Base-by-base conservation (phyloP, 169 alveolate genomes). In the Cyclospora cayetanensis region DNA sequence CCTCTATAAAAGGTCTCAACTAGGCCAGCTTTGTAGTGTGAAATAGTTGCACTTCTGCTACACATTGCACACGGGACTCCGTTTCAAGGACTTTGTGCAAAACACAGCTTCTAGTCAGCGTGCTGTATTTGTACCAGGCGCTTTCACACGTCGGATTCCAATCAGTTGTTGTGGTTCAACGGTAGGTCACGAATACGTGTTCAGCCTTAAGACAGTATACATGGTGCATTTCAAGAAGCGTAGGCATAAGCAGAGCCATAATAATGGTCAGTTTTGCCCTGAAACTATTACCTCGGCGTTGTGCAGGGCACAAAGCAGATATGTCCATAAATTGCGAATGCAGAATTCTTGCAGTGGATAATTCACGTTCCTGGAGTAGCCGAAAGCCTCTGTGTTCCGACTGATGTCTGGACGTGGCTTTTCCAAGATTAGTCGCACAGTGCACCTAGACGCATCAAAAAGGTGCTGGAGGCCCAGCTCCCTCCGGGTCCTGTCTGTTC, bases 281-380 rank as follows among this genome's bases (percentile, higher is more conserved):
- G n/a, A n/a, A n/a, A 50, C 20, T 4, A 37, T n/a, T 9, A 5
- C 37, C 83, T 72, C 60, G 55, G 83, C 34, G 0, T 4, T 4
- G 1, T 15, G 0, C 2, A 22, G 0, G n/a, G n/a, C 39, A 22
- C 60, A 5, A 2, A 72, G 41, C 83, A n/a, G 27, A 41, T 22
- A 55, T 72, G 55, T 37, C 83, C 60, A 46, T 46, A 22, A 46
- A 1, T 0, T 46, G 86, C 29, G 20, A 20, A 35, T 37, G 39
- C 88, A 88, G 92, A 88, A 29, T 88, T 88, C 52, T 46, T 88
- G 60, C 92, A 88, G 66, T 88, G 92, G 92, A 88, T 88, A 11
- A 79, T 88, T 12, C 92, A 88, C 80, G 82, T 88, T 68, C 92
- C 92, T 7, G 92, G 92, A 27, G 92, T 88, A 46, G 92, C 92